Conservation (phyloP, 2,329 filamentous ascomycete species). For the Ophiostoma novo-ulmi region DNA sequence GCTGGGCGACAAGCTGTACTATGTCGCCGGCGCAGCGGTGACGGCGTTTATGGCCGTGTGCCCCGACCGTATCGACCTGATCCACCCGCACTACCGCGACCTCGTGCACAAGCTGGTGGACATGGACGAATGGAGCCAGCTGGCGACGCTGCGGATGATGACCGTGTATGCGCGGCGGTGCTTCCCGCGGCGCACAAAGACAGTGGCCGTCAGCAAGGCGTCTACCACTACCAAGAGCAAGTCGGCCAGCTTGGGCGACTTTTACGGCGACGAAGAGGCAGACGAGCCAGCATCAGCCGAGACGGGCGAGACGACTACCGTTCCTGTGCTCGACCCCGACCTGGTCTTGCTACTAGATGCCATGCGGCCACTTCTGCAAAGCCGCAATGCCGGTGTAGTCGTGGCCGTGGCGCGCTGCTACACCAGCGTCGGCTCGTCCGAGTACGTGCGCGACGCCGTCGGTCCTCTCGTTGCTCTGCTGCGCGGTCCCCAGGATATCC, state of each 20-base stretch:
- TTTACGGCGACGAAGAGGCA: slow-evolving; percentile 1
- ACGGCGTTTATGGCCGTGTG: slow-evolving; percentile 85
- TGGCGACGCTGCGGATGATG: slow-evolving; percentile 77
- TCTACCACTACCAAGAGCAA: not conserved
- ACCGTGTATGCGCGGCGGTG: slow-evolving; percentile 79
- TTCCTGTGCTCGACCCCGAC: slow-evolving; percentile 70
- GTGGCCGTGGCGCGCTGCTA: slow-evolving; percentile 82
- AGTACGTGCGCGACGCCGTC: slow-evolving; percentile 69
- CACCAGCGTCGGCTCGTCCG: slow-evolving; percentile 72
- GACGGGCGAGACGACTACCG: slow-evolving; percentile 42
- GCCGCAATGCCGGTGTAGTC: slow-evolving; percentile 87
- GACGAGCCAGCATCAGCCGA: slow-evolving; percentile 21
- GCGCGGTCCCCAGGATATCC: slow-evolving; percentile 77
- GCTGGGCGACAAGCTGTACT: slow-evolving; percentile 88
- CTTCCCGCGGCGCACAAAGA: slow-evolving; percentile 63
- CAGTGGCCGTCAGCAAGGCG: slow-evolving; percentile 35
- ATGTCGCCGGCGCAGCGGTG: slow-evolving; percentile 90
- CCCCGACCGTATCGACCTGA: slow-evolving; percentile 77
- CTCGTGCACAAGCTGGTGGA: slow-evolving; percentile 88
- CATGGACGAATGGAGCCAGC: slow-evolving; percentile 98
- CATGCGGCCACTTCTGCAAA: slow-evolving; percentile 81
- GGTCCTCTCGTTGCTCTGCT: slow-evolving; percentile 83
- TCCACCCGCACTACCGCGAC: slow-evolving; percentile 83
- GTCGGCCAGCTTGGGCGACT: slow-evolving; percentile 37
- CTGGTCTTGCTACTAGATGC: slow-evolving; percentile 73